A percentile compares a stretch with the other conserved stretches of the same genome.
phyloP scores from a whole-genome alignment of 768 basidiomycete species.

The Cyathus striatus region DNA sequence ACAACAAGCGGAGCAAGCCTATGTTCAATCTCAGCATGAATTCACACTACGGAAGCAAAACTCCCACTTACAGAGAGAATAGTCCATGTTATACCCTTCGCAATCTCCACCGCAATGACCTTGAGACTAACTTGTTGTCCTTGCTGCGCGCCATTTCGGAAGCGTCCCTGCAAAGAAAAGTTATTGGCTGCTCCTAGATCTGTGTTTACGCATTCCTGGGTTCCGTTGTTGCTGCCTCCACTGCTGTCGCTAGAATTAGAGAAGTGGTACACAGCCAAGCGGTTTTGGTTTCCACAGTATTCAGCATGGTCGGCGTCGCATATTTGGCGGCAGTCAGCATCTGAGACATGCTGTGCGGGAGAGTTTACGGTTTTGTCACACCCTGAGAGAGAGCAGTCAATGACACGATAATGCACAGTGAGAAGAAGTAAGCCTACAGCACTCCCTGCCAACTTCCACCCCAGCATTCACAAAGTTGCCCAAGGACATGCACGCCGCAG shows the following conservation, averaged over 20 bases:
- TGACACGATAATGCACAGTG: neutral
- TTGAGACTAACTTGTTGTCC: constrained; percentile 26
- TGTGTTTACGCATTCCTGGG: constrained; percentile 22
- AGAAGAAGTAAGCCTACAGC: constrained; percentile 30
- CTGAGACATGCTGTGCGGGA: constrained; percentile 30
- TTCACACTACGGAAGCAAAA: neutral
- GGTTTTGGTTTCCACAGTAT: constrained; percentile 35
- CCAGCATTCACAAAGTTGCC: constrained; percentile 36
- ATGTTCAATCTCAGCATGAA: neutral
- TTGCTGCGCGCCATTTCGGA: constrained; percentile 24
- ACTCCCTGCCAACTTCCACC: constrained; percentile 42
- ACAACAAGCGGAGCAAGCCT: constrained; percentile 38
- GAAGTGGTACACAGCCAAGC: constrained; percentile 31
- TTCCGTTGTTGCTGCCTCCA: constrained; percentile 8
- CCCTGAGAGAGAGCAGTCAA: constrained; percentile 19
- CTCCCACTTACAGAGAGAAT: constrained; percentile 30
- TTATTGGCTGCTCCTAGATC: constrained; percentile 22
- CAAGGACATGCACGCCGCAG: constrained; percentile 37
- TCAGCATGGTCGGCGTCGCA: constrained; percentile 30
- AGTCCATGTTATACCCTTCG: constrained; percentile 31
- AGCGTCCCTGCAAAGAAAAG: constrained; percentile 31
- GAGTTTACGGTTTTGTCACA: constrained; percentile 29
- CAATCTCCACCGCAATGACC: constrained; percentile 32
- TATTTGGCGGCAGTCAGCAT: constrained; percentile 35
- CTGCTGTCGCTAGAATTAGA: constrained; percentile 18